Conservation (phyloP, 148 eudicot species). For the Spergularia bocconei region DNA sequence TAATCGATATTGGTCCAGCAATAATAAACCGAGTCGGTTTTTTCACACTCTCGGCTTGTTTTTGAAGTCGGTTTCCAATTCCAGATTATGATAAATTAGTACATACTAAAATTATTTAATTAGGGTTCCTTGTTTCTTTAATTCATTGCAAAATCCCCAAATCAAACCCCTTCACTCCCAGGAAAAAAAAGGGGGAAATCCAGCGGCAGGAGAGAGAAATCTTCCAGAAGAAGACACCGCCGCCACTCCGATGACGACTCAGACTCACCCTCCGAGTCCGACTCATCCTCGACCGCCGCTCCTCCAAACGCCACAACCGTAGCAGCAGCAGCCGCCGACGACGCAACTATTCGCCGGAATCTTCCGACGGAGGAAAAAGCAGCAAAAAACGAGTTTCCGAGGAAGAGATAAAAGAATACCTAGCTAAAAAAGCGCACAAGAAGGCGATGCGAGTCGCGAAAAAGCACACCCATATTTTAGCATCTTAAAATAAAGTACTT, state of each 20-base stretch:
- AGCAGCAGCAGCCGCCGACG: slow-evolving; percentile 11
- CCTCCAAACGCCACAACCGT: slow-evolving; percentile 19
- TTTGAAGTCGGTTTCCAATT: no score
- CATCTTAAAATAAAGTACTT: no score
- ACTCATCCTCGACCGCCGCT: slow-evolving; percentile 21
- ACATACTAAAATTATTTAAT: no score
- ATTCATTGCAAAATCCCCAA: no score
- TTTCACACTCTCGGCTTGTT: no score
- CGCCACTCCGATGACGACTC: not conserved
- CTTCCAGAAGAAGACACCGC: slow-evolving; percentile 18
- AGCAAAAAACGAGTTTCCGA: slow-evolving; percentile 20
- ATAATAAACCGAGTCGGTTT: no score
- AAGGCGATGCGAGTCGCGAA: slow-evolving; percentile 75
- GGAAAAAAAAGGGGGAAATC: slow-evolving; percentile 15
- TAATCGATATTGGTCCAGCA: no score
- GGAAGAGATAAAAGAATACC: slow-evolving; percentile 59
- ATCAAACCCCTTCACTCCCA: no score
- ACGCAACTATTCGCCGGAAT: no score
- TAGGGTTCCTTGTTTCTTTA: no score
- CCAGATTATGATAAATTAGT: no score
- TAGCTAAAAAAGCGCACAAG: slow-evolving; percentile 82
- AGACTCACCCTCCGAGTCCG: slow-evolving; percentile 7
- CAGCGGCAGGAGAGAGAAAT: slow-evolving; percentile 1
- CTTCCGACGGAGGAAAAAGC: no score
- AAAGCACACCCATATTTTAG: slow-evolving; percentile 24